Evolutionary conservation across 2,329 filamentous ascomycete genomes (phyloP), one percentile per base, ranked within the genome.

Genomic region (Rutstroemia sp.): DNA sequence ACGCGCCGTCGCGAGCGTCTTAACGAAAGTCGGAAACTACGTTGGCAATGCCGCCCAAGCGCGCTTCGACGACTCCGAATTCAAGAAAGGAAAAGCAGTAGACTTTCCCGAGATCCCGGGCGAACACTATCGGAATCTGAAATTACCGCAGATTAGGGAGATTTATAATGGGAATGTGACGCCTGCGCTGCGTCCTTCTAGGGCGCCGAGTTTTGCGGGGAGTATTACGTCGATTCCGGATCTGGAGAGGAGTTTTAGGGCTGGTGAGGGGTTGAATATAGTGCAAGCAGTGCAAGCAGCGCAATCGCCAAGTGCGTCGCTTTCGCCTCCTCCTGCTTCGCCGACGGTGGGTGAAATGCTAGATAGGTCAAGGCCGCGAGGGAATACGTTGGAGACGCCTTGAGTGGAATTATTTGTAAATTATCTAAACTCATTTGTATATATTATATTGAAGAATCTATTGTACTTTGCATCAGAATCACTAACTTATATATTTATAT

Each of bases 61-160:
- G n/a, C 72, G 71, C 7, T 75, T 77, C 55, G 75, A 82, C 53
- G 73, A 77, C 30, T 74, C 73, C 0, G 73, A 73, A 1, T 82
- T 81, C 62, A 73, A 73, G 49, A 69, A 67, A 4, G 74, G 77
- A 18, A 70, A 70, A 45, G 75, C 77, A 3, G 65, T 69, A n/a
- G 71, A 73, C n/a, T 85, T 77, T 49, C 82, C 82, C 0, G 74
- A 77, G 54, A 71, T 81, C 0, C 82, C 82, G 0, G 82, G 79
- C 2, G 81, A 85, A 60, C 62, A 59, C 1, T 58, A 68, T 2
- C 73, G 78, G 30, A 81, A 81, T 48, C 64, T 61, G 0, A 62
- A 66, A 0, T 63, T 81, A 1, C 52, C 59, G 18, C 61, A 69
- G 3, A 74, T 77, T 25, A 71, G 69, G 47, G 68, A 72, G 30